A percentile compares a stretch with the other conserved stretches of the same genome.
Evolutionary conservation across 176 grass and related monocot species (phyloP).

Genomic region (Echinochloa phyllopogon): DNA sequence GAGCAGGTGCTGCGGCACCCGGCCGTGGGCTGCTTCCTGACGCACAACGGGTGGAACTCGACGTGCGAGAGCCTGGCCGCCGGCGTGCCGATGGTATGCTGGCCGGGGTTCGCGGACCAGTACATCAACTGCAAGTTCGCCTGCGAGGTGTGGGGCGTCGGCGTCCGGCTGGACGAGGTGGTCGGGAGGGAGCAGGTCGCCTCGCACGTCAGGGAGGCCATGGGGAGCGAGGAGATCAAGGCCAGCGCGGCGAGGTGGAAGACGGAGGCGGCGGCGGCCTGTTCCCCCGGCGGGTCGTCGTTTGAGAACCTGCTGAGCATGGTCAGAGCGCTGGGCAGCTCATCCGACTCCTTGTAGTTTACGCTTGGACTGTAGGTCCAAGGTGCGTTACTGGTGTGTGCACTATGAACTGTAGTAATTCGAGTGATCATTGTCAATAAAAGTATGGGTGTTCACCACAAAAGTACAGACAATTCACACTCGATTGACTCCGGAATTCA

Average conservation of each 20-base stretch:
- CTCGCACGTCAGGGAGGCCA: not conserved
- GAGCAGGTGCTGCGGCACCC: not conserved
- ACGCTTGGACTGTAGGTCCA: no score
- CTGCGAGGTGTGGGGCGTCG: not conserved
- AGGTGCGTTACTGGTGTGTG: no score
- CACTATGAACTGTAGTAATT: no score
- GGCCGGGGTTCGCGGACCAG: conserved; percentile 14
- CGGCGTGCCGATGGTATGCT: conserved; percentile 21
- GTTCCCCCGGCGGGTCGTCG: not conserved
- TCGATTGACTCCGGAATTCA: not conserved
- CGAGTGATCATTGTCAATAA: no score
- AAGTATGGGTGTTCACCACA: no score
- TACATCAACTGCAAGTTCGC: not conserved
- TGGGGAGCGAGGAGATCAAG: not conserved
- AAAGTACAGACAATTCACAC: no score
- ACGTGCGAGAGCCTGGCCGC: conserved; percentile 1
- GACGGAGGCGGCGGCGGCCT: not conserved
- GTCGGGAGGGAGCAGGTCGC: conserved; percentile 1
- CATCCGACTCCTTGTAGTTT: no score
- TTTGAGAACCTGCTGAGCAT: not conserved
- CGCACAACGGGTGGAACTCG: conserved; percentile 12
- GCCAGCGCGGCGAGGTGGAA: not conserved
- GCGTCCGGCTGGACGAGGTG: not conserved
- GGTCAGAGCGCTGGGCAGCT: no score
- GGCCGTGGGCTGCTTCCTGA: not conserved